These are phyloP conservation scores for Coelastrella sp. DNA, from an alignment of 139 green algal genomes.

Conservation along the genomic window DNA sequence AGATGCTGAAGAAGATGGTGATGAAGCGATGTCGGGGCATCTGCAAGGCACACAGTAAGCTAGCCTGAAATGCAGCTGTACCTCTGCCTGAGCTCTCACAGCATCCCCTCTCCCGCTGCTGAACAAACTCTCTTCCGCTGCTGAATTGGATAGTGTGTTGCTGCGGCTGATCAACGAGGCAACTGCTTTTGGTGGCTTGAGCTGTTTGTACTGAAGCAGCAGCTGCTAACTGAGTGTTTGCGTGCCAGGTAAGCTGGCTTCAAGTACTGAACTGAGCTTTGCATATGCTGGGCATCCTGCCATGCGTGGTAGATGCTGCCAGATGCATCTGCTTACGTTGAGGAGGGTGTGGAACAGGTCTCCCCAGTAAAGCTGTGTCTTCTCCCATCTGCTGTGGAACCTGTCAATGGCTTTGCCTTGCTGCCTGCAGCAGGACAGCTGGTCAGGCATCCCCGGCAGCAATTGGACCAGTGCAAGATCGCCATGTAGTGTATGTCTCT, in stretches of 20 bases:
- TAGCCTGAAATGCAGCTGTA: background rate
- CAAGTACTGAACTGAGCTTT: too few species aligned
- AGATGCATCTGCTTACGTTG: constrained; percentile 8
- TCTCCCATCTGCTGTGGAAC: background rate
- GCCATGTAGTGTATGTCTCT: too few species aligned
- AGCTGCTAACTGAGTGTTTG: too few species aligned
- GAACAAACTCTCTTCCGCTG: too few species aligned
- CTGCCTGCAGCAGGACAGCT: background rate
- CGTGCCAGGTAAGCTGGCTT: background rate
- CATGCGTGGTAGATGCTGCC: background rate
- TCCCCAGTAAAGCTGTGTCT: constrained; percentile 5
- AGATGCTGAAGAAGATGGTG: constrained; percentile 33
- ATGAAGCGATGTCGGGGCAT: constrained; percentile 33
- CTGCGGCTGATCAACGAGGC: too few species aligned
- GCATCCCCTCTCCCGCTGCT: background rate
- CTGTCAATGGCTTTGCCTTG: constrained; percentile 31
- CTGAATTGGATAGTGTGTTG: too few species aligned
- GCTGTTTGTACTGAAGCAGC: too few species aligned
- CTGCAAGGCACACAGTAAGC: background rate
- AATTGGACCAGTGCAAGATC: too few species aligned
- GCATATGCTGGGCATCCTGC: background rate
- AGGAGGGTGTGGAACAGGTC: constrained; percentile 40
- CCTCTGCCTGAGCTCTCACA: background rate
- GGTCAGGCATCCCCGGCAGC: too few species aligned
- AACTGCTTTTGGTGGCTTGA: too few species aligned